Conservation (phyloP, 2,329 filamentous ascomycete genomes). For the Plenodomus biglobosus region DNA sequence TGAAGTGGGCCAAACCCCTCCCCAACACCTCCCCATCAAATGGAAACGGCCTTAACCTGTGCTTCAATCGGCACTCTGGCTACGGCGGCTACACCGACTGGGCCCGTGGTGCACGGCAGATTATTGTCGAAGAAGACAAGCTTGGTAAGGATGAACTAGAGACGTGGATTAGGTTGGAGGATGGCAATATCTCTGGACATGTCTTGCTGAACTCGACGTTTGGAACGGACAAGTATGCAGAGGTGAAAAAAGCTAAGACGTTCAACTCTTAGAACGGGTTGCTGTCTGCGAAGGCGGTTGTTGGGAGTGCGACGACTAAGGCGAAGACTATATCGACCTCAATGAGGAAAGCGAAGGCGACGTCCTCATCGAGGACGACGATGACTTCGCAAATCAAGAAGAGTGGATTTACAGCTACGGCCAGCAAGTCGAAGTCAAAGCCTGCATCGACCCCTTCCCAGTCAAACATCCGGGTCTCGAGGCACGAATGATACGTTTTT, state of each 20-base stretch:
- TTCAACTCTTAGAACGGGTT: constrained; percentile 8
- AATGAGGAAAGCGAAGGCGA: not conserved
- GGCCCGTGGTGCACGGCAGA: constrained; percentile 62
- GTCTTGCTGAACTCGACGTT: constrained; percentile 63
- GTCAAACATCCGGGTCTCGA: not conserved
- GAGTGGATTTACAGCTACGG: not conserved
- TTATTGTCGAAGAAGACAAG: constrained; percentile 52
- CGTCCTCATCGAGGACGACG: not conserved
- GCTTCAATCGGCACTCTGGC: constrained; percentile 66
- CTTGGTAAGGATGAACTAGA: constrained; percentile 50
- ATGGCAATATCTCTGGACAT: constrained; percentile 53
- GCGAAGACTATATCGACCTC: not conserved
- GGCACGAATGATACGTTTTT: too few species aligned
- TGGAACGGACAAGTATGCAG: constrained; percentile 57
- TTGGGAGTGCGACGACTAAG: not conserved
- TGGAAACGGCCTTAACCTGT: constrained; percentile 53
- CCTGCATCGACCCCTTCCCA: not conserved
- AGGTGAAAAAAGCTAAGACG: constrained; percentile 11
- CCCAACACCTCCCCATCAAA: constrained; percentile 34
- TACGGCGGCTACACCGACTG: constrained; percentile 70
- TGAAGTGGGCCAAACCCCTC: constrained; percentile 43
- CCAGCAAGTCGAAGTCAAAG: not conserved
- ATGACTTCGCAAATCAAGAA: not conserved
- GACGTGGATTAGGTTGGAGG: constrained; percentile 65
- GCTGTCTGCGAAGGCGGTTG: not conserved